Percentiles rank a stretch among this genome's conserved stretches.
These are phyloP conservation scores for Rhizophora apiculata DNA, from an alignment of 345 rosid species.

Conservation along the genomic window DNA sequence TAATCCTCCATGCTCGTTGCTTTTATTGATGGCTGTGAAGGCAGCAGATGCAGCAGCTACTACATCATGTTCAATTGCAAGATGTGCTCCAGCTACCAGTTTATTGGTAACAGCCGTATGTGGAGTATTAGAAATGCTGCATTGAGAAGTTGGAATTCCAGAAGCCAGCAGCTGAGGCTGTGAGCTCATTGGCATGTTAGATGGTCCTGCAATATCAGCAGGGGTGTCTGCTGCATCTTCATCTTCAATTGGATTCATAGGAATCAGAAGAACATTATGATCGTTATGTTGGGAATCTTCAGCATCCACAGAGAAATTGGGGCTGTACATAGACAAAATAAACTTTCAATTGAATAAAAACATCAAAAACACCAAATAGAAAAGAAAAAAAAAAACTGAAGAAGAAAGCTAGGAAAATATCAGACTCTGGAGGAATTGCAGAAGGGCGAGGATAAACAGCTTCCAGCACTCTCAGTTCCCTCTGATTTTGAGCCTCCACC, in stretches of 20 bases:
- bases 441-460: slow-evolving; percentile 92
- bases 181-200: slow-evolving; percentile 23
- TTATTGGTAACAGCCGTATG: slow-evolving; percentile 32
- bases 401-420: slow-evolving; percentile 20
- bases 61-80: slow-evolving; percentile 51
- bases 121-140: slow-evolving; percentile 20
- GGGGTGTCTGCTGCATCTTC: slow-evolving; percentile 58
- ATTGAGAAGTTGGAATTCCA: slow-evolving; percentile 30
- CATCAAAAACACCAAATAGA: too few relatives aligned
- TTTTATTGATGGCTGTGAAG: slow-evolving; percentile 57
- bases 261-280: slow-evolving; percentile 51
- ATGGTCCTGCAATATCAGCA: slow-evolving; percentile 32
- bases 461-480: slow-evolving; percentile 92
- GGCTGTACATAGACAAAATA: slow-evolving; percentile 49
- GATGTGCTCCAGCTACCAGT: slow-evolving; percentile 28
- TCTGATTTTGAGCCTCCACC: slow-evolving; percentile 61
- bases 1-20: slow-evolving; percentile 56
- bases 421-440: slow-evolving; percentile 77
- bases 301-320: slow-evolving; percentile 43
- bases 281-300: slow-evolving; percentile 43
- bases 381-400: neutral
- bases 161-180: slow-evolving; percentile 34
- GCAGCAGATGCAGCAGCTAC: slow-evolving; percentile 68
- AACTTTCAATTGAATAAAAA: neutral
- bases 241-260: slow-evolving; percentile 79